phyloP scores from a whole-genome alignment of 139 green algal genomes.

The Limnomonas spitsbergensis region DNA sequence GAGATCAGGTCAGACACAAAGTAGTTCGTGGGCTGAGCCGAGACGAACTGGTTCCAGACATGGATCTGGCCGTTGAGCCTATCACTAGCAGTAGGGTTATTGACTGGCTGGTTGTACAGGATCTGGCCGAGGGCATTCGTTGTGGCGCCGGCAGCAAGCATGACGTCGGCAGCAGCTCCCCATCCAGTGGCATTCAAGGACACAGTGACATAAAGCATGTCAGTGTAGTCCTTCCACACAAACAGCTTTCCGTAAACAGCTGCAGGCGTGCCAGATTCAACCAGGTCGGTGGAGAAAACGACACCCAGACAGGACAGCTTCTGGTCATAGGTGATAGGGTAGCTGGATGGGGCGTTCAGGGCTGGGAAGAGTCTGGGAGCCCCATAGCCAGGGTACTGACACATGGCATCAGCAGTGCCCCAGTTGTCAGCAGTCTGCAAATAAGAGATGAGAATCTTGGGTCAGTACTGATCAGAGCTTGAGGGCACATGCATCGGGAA shows the following conservation, averaged over 20 bases:
- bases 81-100: not conserved
- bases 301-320: not conserved
- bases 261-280: not conserved
- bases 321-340: slow-evolving; percentile 19
- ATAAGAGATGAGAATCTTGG: too few relatives aligned
- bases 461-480: too few relatives aligned
- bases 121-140: not conserved
- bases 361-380: not conserved
- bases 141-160: not conserved
- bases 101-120: not conserved
- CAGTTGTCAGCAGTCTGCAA: slow-evolving; percentile 18
- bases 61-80: not conserved
- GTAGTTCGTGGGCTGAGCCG: not conserved
- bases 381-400: slow-evolving; percentile 6
- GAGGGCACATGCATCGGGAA: too few relatives aligned
- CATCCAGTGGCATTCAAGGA: slow-evolving; percentile 14
- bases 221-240: slow-evolving; percentile 19
- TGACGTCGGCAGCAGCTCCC: not conserved
- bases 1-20: not conserved
- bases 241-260: slow-evolving; percentile 6
- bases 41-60: slow-evolving; percentile 3
- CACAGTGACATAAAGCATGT: slow-evolving; percentile 13
- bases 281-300: not conserved
- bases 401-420: slow-evolving; percentile 6
- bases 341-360: slow-evolving; percentile 3